Conservation (phyloP, 495 filamentous ascomycete species). For the Astrothelium subdiscretum region DNA sequence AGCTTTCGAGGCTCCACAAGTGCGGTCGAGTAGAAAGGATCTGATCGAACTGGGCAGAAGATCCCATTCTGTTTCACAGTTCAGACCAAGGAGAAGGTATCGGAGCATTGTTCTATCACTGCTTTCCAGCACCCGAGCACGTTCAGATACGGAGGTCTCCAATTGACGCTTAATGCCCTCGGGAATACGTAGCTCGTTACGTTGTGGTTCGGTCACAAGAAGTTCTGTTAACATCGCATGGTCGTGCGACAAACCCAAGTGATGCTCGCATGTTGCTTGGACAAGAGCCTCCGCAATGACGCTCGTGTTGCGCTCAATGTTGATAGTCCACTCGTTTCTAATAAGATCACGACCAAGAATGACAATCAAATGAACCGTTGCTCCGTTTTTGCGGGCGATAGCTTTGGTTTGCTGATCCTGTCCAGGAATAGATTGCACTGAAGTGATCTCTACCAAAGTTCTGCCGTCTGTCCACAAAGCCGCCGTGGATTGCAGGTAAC, state of each 20-base stretch:
- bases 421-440: conserved; percentile 25
- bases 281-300: conserved; percentile 45
- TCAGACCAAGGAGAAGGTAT: conserved; percentile 23
- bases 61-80: conserved; percentile 26
- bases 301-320: conserved; percentile 36
- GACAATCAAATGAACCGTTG: conserved; percentile 32
- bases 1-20: conserved; percentile 13
- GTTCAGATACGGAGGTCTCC: conserved; percentile 8
- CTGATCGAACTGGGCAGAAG: conserved; percentile 18
- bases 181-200: conserved; percentile 14
- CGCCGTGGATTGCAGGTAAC: conserved; percentile 31
- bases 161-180: conserved; percentile 21
- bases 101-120: conserved; percentile 16
- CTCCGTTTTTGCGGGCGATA: conserved; percentile 33
- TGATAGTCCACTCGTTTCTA: conserved; percentile 27
- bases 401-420: conserved; percentile 35
- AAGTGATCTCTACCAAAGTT: conserved; percentile 37
- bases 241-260: conserved; percentile 39
- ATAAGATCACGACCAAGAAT: conserved; percentile 27
- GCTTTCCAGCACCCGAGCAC: background rate
- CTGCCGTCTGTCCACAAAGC: conserved; percentile 33
- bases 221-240: conserved; percentile 39
- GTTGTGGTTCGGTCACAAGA: conserved; percentile 17
- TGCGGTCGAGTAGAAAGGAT: conserved; percentile 18
- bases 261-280: conserved; percentile 39